These are phyloP conservation scores for Pythium utonaiense DNA, from an alignment of 352 stramenopile species.

Conservation along the genomic window DNA sequence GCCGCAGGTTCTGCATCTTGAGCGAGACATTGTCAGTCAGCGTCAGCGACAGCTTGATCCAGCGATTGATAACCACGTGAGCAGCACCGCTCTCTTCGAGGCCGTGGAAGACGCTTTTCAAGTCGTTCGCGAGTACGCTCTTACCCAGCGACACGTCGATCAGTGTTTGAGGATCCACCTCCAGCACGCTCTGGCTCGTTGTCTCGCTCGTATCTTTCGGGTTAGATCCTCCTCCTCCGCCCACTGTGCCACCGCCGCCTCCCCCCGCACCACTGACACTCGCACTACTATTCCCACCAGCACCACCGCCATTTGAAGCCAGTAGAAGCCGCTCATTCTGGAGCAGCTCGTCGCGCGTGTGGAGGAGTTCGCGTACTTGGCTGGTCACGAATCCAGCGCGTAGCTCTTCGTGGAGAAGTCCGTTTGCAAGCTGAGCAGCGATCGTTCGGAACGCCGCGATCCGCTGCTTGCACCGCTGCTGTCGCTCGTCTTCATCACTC, in stretches of 20 bases:
- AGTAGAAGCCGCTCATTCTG: conserved; percentile 52
- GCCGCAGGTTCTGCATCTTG: conserved; percentile 56
- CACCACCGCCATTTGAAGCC: conserved; percentile 10
- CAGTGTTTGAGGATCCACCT: conserved; percentile 78
- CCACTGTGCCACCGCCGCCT: conserved; percentile 2
- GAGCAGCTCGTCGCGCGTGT: conserved; percentile 73
- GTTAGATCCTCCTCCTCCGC: conserved; percentile 2
- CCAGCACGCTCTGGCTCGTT: conserved; percentile 24
- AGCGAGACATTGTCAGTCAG: conserved; percentile 63
- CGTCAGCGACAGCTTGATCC: conserved; percentile 84
- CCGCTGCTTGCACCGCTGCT: conserved; percentile 30
- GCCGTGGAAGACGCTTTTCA: conserved; percentile 83
- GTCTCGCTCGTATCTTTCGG: conserved; percentile 24
- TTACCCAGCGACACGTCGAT: conserved; percentile 77
- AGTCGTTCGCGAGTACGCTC: conserved; percentile 79
- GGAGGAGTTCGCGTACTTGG: conserved; percentile 71
- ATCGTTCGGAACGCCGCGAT: conserved; percentile 62
- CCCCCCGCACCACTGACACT: not conserved
- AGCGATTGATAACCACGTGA: conserved; percentile 82
- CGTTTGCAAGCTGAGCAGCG: conserved; percentile 73
- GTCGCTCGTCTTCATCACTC: conserved; percentile 3
- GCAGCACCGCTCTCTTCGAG: conserved; percentile 67
- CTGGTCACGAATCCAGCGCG: conserved; percentile 74
- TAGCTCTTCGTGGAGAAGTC: conserved; percentile 79
- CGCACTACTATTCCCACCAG: conserved; percentile 11